Percentiles rank a stretch among this genome's conserved stretches.
Evolutionary conservation across 768 basidiomycete genomes (phyloP).

Genomic region (Pulveroboletus frians): DNA sequence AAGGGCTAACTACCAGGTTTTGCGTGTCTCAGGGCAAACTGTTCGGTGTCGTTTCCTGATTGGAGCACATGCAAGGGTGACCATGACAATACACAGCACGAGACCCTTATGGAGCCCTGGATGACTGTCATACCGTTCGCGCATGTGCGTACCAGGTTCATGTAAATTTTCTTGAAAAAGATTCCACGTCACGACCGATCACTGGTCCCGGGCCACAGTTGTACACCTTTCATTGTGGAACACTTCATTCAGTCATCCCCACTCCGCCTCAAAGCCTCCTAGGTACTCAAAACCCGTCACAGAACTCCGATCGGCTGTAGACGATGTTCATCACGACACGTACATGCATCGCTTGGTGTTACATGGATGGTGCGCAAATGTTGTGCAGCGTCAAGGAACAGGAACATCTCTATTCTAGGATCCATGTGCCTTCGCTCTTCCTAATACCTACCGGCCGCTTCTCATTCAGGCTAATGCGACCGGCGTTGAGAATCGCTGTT

Average conservation of each 20-base stretch:
- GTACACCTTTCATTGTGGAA: too few relatives aligned
- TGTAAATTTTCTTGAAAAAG: too few relatives aligned
- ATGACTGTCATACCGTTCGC: not conserved
- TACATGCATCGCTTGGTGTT: not conserved
- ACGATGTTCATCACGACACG: too few relatives aligned
- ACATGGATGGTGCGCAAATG: constrained; percentile 3
- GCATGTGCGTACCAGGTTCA: too few relatives aligned
- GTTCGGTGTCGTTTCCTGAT: constrained; percentile 9
- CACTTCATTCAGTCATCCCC: too few relatives aligned
- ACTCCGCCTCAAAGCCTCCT: too few relatives aligned
- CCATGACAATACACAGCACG: constrained; percentile 16
- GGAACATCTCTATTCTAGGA: constrained; percentile 49
- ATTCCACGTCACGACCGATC: too few relatives aligned
- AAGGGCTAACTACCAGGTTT: constrained; percentile 28
- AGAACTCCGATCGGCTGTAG: too few relatives aligned
- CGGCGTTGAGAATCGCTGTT: constrained; percentile 86
- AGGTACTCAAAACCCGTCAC: too few relatives aligned
- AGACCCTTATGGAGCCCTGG: not conserved
- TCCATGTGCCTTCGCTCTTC: constrained; percentile 59
- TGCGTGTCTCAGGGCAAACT: constrained; percentile 9
- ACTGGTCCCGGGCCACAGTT: too few relatives aligned
- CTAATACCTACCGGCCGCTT: constrained; percentile 77
- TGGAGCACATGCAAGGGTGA: constrained; percentile 6
- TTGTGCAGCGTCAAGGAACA: constrained; percentile 5
- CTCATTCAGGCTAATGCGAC: constrained; percentile 86